Conservation (phyloP, 805 yeast species). For the Barnettozyma siamensis region DNA sequence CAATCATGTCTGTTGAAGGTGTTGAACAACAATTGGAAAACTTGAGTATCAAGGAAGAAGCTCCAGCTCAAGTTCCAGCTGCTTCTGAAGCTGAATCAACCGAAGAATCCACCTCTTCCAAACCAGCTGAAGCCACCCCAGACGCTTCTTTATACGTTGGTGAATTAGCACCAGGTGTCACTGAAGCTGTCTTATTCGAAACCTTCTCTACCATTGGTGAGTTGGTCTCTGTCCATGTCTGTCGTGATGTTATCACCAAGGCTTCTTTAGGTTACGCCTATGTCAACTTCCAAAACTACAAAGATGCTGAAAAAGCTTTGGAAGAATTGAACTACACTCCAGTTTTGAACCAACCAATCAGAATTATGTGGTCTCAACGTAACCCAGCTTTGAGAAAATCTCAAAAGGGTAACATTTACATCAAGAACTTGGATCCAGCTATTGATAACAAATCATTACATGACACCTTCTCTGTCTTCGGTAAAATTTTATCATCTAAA, state of each 20-base stretch:
- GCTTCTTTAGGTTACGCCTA: conserved; percentile 97
- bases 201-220: conserved; percentile 91
- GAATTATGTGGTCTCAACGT: conserved; percentile 99
- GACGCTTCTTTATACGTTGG: conserved; percentile 94
- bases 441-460: conserved; percentile 98
- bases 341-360: conserved; percentile 93
- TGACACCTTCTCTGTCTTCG: conserved; percentile 96
- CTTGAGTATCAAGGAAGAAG: conserved; percentile 35
- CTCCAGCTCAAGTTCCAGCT: conserved; percentile 30
- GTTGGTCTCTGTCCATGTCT: conserved; percentile 94
- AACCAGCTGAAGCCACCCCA: conserved; percentile 43
- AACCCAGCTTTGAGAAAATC: conserved; percentile 93
- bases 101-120: conserved; percentile 45
- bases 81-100: conserved; percentile 29
- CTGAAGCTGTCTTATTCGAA: conserved; percentile 93
- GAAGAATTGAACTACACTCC: conserved; percentile 92
- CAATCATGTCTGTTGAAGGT: conserved; percentile 37
- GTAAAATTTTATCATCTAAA: conserved; percentile 93
- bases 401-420: conserved; percentile 95
- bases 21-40: conserved; percentile 41
- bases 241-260: conserved; percentile 97
- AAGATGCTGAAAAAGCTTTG: conserved; percentile 90
- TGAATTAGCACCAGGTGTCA: conserved; percentile 87
- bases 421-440: conserved; percentile 96
- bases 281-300: conserved; percentile 86